Percentiles rank a stretch among this genome's conserved stretches.
Evolutionary conservation across 176 grass and related monocot genomes (phyloP).

Genomic region (Rhynchospora tenuis): DNA sequence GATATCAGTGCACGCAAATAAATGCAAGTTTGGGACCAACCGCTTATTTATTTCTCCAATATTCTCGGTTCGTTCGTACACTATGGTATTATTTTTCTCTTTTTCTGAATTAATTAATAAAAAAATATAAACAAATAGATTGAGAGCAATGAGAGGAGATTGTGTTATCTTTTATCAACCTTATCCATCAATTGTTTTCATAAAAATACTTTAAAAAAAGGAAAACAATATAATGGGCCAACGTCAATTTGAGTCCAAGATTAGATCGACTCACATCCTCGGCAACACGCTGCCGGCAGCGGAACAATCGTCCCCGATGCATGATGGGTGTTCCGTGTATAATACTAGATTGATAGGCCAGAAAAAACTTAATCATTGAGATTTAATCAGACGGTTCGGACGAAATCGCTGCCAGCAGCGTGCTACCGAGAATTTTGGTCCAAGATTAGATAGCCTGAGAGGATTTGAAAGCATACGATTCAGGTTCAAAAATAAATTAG

Average conservation of each 20-base stretch:
- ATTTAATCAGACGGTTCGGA: too few relatives aligned
- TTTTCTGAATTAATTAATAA: not conserved
- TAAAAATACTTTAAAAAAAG: not conserved
- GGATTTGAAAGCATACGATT: not conserved
- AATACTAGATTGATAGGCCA: too few relatives aligned
- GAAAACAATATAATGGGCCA: not conserved
- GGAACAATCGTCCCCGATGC: too few relatives aligned
- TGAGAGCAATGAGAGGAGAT: not conserved
- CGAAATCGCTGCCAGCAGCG: too few relatives aligned
- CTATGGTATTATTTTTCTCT: not conserved
- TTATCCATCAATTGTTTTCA: not conserved
- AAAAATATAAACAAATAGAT: not conserved
- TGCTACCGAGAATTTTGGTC: not conserved
- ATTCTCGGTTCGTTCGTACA: not conserved
- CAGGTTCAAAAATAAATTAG: not conserved
- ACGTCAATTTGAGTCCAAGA: not conserved
- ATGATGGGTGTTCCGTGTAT: too few relatives aligned
- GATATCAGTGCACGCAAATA: not conserved
- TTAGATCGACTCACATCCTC: too few relatives aligned
- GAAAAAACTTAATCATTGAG: too few relatives aligned
- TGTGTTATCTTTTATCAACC: not conserved
- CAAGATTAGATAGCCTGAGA: not conserved
- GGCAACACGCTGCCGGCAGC: too few relatives aligned
- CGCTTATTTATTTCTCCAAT: not conserved
- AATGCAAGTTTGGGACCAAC: not conserved